Evolutionary conservation across 805 yeast species (phyloP).

Genomic region (Candida ascalaphidarum): DNA sequence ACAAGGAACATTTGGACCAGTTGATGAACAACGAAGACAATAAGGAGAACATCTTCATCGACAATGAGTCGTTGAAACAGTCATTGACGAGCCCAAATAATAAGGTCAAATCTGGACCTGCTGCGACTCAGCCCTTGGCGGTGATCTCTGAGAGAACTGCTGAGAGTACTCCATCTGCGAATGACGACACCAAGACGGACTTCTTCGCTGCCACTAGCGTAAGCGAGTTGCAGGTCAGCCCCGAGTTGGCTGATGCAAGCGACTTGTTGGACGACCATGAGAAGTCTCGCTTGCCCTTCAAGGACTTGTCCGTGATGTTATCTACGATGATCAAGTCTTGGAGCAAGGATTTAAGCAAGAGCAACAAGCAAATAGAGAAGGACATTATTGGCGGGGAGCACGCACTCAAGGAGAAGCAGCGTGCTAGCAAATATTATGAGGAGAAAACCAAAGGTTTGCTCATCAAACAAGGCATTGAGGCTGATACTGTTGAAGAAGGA

Average conservation of each 20-base stretch:
- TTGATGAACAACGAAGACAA: conserved; percentile 29
- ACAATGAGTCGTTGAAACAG: conserved; percentile 19
- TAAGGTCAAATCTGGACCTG: conserved; percentile 5
- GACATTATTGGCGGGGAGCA: conserved; percentile 27
- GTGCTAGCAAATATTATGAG: conserved; percentile 26
- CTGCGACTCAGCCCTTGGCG: conserved; percentile 18
- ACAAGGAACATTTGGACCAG: conserved; percentile 23
- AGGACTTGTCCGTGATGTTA: conserved; percentile 27
- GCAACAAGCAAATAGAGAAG: conserved; percentile 12
- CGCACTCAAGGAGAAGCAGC: conserved; percentile 36
- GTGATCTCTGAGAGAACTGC: conserved; percentile 23
- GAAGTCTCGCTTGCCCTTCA: conserved; percentile 20
- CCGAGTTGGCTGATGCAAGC: conserved; percentile 23
- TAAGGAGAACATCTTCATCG: conserved; percentile 41
- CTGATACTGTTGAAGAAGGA: conserved; percentile 19
- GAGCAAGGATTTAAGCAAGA: conserved; percentile 35
- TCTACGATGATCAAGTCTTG: conserved; percentile 40
- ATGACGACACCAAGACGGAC: conserved; percentile 1
- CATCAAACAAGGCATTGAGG: conserved; percentile 20
- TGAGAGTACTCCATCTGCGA: conserved; percentile 17
- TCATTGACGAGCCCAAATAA: conserved; percentile 23
- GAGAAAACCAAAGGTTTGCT: conserved; percentile 16
- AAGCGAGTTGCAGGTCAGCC: too few relatives aligned
- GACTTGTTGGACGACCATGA: conserved; percentile 9
- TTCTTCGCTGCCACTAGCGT: background rate